Evolutionary conservation across 1,284 basidiomycete species (phyloP), one percentile per base, ranked within the genome.

Genomic region (Dichomitus squalens): DNA sequence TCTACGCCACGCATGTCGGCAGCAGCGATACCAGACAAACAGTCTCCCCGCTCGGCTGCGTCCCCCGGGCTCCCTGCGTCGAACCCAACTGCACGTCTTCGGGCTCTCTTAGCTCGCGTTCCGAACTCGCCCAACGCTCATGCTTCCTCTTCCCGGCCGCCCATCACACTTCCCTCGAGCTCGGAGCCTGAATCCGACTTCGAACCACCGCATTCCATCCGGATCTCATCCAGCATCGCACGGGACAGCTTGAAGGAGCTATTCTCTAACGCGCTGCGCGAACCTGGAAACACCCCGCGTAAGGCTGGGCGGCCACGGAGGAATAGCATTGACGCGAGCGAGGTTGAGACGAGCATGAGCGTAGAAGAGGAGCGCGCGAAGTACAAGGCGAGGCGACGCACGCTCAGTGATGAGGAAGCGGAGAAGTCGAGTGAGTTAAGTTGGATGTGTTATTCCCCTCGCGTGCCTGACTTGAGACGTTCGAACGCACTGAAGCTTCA

Each of bases 391-490:
- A 83, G 85, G 62, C 75, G 80, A 53, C 79, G 75, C 63, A 88
- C 84, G 66, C 59, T 86, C 63, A 88, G 86, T 64, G 88, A 90
- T 58, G 87, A 89, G 64, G 88, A 89, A 65, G 69, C 74, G 11
- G 86, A 87, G 43, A 80, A 77, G 38, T 71, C 77, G 38, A 77
- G 87, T 90, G 70, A 65, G 85, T 69, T 36, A 31, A 52, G 31
- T 23, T 49, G 40, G 34, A 55, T 33, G 41, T 52, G 21, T 41
- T 20, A 46, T 27, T 12, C 25, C 29, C 5, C 2, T 29, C 40
- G 31, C 48, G 35, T 53, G 34, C 52, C 33, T 64, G 36, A 36
- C 23, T 20, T 21, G 25, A 33, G 44, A 11, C 41, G n/a, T n/a
- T 39, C 58, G 63, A 43, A 47, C 25, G 48, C 16, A 57, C 52